Evolutionary conservation across 371 early-diverging fungal genomes (phyloP).

Genomic region (Saksenaea oblongispora): DNA sequence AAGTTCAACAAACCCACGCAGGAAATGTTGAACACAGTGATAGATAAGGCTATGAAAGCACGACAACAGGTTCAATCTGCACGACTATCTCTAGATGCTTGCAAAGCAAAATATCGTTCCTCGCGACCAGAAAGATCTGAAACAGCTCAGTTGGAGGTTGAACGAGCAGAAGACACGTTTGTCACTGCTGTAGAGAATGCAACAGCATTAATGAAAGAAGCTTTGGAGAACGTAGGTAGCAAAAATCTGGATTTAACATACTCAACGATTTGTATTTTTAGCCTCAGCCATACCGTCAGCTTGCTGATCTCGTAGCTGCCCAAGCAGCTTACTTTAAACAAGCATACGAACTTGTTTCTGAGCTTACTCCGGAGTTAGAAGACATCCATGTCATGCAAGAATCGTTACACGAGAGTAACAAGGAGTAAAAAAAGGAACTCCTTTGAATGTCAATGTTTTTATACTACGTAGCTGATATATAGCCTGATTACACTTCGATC

Average conservation of each 20-base stretch:
- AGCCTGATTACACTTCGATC: too few relatives aligned
- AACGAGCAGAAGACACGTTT: slow-evolving; percentile 89
- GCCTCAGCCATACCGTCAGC: slow-evolving; percentile 81
- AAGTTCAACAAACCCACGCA: slow-evolving; percentile 78
- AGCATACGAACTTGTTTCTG: slow-evolving; percentile 75
- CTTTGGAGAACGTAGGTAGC: slow-evolving; percentile 71
- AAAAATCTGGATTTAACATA: not conserved
- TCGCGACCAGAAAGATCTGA: slow-evolving; percentile 74
- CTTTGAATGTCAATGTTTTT: too few relatives aligned
- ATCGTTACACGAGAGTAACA: slow-evolving; percentile 71
- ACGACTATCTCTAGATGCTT: slow-evolving; percentile 81
- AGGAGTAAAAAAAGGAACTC: not conserved
- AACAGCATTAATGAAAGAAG: slow-evolving; percentile 87
- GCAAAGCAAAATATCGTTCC: slow-evolving; percentile 74
- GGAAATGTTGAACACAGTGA: slow-evolving; percentile 67
- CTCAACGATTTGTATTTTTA: slow-evolving; percentile 20
- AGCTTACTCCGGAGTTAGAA: slow-evolving; percentile 88
- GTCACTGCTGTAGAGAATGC: slow-evolving; percentile 90
- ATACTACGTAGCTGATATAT: too few relatives aligned
- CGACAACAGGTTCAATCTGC: slow-evolving; percentile 79
- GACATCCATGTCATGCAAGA: slow-evolving; percentile 92
- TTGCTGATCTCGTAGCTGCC: slow-evolving; percentile 84
- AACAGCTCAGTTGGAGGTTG: slow-evolving; percentile 77
- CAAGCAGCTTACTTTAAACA: slow-evolving; percentile 84
- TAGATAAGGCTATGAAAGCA: slow-evolving; percentile 82